A percentile compares a stretch with the other conserved stretches of the same genome.
Evolutionary conservation across 2,329 filamentous ascomycete genomes (phyloP).

Genomic region (Monosporascus ibericus): DNA sequence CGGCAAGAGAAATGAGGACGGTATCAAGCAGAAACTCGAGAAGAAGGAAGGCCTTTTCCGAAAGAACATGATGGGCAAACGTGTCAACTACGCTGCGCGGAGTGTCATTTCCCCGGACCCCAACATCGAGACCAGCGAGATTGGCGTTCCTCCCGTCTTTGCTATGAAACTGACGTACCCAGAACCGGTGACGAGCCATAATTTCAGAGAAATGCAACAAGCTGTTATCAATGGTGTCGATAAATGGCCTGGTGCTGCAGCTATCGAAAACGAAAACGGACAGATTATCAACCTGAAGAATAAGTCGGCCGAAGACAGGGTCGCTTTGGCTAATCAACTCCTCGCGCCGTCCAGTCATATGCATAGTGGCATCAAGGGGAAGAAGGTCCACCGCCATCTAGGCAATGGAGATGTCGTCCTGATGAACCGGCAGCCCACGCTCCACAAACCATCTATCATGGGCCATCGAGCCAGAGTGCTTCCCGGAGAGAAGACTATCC

Average conservation of each 20-base stretch:
- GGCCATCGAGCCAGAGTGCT: slow-evolving; percentile 88
- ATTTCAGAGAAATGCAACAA: slow-evolving; percentile 92
- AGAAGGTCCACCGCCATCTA: slow-evolving; percentile 94
- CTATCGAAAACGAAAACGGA: slow-evolving; percentile 93
- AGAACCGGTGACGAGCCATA: slow-evolving; percentile 94
- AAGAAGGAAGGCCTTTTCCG: slow-evolving; percentile 98
- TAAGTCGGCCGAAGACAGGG: slow-evolving; percentile 82
- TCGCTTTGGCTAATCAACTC: slow-evolving; percentile 86
- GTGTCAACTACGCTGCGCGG: slow-evolving; percentile 95
- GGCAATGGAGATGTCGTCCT: slow-evolving; percentile 95
- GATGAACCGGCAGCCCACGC: slow-evolving; percentile 97
- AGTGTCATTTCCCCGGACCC: slow-evolving; percentile 98
- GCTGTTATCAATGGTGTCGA: slow-evolving; percentile 92
- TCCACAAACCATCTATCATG: slow-evolving; percentile 99
- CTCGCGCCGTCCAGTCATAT: slow-evolving; percentile 75
- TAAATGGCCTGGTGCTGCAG: slow-evolving; percentile 88
- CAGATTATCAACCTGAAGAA: slow-evolving; percentile 82
- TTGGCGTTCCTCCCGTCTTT: slow-evolving; percentile 96
- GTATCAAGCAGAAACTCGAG: slow-evolving; percentile 95
- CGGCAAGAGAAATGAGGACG: slow-evolving; percentile 75
- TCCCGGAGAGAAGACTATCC: slow-evolving; percentile 91
- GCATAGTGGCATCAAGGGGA: slow-evolving; percentile 72
- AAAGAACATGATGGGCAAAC: slow-evolving; percentile 99
- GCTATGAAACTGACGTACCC: slow-evolving; percentile 94
- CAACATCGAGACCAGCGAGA: slow-evolving; percentile 98